phyloP scores from a whole-genome alignment of 768 basidiomycete genomes.

The Lactarius deliciosus region DNA sequence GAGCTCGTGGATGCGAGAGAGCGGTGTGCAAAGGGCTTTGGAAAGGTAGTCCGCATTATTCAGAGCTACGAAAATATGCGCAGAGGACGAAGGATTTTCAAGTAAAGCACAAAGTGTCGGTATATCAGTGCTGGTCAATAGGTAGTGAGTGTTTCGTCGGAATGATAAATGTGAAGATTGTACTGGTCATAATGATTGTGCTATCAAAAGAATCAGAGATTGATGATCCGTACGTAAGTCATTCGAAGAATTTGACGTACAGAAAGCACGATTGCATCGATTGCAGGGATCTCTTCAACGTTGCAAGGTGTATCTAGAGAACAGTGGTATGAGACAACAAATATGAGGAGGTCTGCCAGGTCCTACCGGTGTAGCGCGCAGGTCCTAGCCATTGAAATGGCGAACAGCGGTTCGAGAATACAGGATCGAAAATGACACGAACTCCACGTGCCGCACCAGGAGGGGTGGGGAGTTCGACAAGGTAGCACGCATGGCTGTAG shows the following conservation, averaged over 20 bases:
- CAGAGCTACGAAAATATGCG: conserved; percentile 49
- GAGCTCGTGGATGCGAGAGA: conserved; percentile 40
- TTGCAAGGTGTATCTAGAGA: conserved; percentile 38
- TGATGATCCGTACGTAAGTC: not conserved
- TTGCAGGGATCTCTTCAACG: conserved; percentile 45
- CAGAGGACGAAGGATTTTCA: conserved; percentile 25
- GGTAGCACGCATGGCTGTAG: conserved; percentile 40
- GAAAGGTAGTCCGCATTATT: conserved; percentile 43
- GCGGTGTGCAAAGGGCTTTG: conserved; percentile 35
- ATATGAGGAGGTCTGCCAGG: not conserved
- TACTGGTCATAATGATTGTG: conserved; percentile 44
- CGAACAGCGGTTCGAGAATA: conserved; percentile 39
- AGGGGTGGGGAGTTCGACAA: conserved; percentile 40
- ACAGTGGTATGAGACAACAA: not conserved
- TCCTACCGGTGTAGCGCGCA: conserved; percentile 37
- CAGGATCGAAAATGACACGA: conserved; percentile 43
- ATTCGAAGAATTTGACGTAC: conserved; percentile 34
- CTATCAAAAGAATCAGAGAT: conserved; percentile 22
- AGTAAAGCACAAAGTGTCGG: conserved; percentile 37
- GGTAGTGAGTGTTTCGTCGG: not conserved
- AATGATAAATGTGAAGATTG: not conserved
- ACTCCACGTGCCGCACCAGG: conserved; percentile 38
- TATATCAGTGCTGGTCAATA: conserved; percentile 36
- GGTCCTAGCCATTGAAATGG: conserved; percentile 37
- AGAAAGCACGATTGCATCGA: conserved; percentile 51